Evolutionary conservation across 2,329 filamentous ascomycete genomes (phyloP).

Genomic region (Aspergillus ochraceus): DNA sequence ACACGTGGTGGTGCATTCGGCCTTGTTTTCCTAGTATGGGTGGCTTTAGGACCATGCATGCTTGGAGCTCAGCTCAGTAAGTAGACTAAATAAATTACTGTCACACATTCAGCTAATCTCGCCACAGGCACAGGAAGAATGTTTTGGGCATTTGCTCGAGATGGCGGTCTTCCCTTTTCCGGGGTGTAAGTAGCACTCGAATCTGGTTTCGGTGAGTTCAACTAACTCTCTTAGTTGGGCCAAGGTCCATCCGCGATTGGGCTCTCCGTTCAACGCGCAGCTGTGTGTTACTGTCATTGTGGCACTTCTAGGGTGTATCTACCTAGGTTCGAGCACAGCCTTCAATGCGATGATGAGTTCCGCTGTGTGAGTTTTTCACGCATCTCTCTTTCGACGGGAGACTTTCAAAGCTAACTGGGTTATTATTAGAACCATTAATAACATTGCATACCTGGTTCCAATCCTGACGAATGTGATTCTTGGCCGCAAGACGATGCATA

Average conservation of each 20-base stretch:
- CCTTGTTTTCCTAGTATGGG: conserved; percentile 45
- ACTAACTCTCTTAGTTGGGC: conserved; percentile 33
- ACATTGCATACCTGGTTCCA: conserved; percentile 48
- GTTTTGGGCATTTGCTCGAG: conserved; percentile 60
- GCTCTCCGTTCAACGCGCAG: conserved; percentile 57
- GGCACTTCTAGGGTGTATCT: conserved; percentile 62
- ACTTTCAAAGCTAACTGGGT: not conserved
- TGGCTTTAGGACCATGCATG: conserved; percentile 35
- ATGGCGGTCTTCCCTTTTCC: conserved; percentile 45
- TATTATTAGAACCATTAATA: conserved; percentile 44
- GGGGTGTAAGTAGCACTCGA: conserved; percentile 17
- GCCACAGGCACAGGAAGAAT: conserved; percentile 51
- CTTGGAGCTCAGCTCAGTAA: conserved; percentile 35
- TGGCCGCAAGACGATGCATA: conserved; percentile 44
- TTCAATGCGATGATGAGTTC: conserved; percentile 56
- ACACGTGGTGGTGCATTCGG: conserved; percentile 53
- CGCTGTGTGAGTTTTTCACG: conserved; percentile 14
- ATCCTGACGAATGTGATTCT: conserved; percentile 49
- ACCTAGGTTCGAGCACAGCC: conserved; percentile 65
- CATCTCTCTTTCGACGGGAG: too few species aligned
- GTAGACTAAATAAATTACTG: not conserved
- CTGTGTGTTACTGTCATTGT: conserved; percentile 51
- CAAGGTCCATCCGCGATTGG: conserved; percentile 44
- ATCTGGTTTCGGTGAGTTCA: not conserved
- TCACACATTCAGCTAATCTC: not conserved